These are phyloP conservation scores for Aspergillus quadrilineatus DNA, from an alignment of 2,329 filamentous ascomycete genomes.

Conservation along the genomic window DNA sequence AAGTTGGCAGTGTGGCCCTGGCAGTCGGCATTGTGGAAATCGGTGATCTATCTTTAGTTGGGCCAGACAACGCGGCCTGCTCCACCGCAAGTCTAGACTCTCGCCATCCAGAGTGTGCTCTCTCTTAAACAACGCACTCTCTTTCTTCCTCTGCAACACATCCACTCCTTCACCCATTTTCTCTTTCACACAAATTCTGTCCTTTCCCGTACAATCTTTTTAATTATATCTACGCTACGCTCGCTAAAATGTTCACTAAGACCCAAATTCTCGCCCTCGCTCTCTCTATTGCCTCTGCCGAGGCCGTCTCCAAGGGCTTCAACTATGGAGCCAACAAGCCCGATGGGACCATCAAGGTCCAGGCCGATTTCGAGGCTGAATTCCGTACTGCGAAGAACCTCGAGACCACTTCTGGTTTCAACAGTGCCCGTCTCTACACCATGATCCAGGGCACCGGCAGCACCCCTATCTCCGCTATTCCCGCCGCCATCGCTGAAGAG, in stretches of 20 bases:
- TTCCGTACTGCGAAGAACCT: slow-evolving; percentile 45
- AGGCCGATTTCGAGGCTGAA: slow-evolving; percentile 46
- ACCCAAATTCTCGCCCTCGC: slow-evolving; percentile 37
- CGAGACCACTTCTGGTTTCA: slow-evolving; percentile 43
- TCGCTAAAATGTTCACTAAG: slow-evolving; percentile 24
- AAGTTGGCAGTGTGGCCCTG: not conserved
- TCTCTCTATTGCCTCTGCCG: slow-evolving; percentile 33
- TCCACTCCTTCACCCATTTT: slow-evolving; percentile 13
- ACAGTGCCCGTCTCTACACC: slow-evolving; percentile 58
- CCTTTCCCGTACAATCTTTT: slow-evolving; percentile 4
- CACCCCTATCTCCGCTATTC: slow-evolving; percentile 69
- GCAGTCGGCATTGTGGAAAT: not conserved
- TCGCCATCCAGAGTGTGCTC: not conserved
- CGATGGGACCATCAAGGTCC: slow-evolving; percentile 42
- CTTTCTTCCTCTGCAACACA: slow-evolving; percentile 6
- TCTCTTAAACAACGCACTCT: not conserved
- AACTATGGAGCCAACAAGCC: slow-evolving; percentile 47
- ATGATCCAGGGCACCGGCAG: slow-evolving; percentile 60
- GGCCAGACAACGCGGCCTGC: not conserved
- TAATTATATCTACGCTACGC: slow-evolving; percentile 1
- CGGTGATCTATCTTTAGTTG: not conserved
- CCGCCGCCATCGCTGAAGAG: slow-evolving; percentile 76
- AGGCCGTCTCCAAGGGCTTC: slow-evolving; percentile 47
- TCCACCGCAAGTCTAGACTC: slow-evolving; percentile 1
- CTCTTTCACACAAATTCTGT: not conserved